Evolutionary conservation across 345 rosid species (phyloP), one percentile per base, ranked within the genome.

Genomic region (Salix udensis): DNA sequence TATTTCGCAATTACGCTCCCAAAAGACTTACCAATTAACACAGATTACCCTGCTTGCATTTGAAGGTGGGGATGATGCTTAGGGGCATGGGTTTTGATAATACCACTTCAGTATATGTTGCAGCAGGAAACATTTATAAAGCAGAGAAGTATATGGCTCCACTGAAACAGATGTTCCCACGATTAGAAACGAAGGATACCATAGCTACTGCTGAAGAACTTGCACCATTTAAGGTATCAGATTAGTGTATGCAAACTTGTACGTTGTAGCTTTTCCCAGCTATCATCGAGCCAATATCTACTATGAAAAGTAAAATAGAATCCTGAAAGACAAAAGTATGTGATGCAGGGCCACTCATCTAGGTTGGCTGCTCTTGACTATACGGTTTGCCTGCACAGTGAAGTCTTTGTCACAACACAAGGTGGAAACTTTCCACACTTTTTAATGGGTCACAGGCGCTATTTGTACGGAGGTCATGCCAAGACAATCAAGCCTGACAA

Each of bases 381-480:
- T 76, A 90, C 94, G 11, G 90, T 96, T 81, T 93, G 99, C 84
- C 91, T 96, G 83, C 91, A 90, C 81, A 96, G 98, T 65, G 96
- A 91, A 86, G 99, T 89, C 70, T 93, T 95, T 84, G 94, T 91
- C 84, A 91, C 98, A 13, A 93, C 99, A 26, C 99, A 93, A 89
- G 99, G 99, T 72, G 99, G 99, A 75, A 96, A 96, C 72, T 96
- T 91, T 77, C 99, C 99, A 15, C 98, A 93, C 84, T 95, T 95
- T 88, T 88, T 95, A 82, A 91, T 88, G 83, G 98, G 98, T 77
- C 98, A 93, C 71, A 87, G 98, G 70, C 97, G 94, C 3, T 93
- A 91, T 84, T 86, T 91, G 75, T 88, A 86, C 83, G 91, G 93
- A 83, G 98, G 98, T 64, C 98, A 95, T 70, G 90, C 98, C 0